Percentiles rank a stretch among this genome's conserved stretches.
Evolutionary conservation across 1,139 yeast species (phyloP).

Genomic region (Meyerozyma carpophila): DNA sequence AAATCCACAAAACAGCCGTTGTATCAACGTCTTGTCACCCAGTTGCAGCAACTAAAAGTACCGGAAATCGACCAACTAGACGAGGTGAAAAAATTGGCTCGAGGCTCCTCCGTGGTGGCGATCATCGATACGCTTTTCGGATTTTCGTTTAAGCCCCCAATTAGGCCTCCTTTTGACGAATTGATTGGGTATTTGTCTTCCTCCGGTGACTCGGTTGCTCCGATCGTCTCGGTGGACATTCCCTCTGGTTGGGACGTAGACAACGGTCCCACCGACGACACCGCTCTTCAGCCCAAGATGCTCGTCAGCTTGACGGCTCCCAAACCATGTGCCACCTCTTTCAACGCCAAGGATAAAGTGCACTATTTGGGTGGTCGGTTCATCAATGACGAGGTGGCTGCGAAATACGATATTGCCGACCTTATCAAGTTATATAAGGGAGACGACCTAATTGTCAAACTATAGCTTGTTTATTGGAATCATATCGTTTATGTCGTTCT

Average conservation of each 20-base stretch:
- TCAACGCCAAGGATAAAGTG: constrained; percentile 23
- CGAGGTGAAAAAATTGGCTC: constrained; percentile 23
- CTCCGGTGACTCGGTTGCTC: constrained; percentile 32
- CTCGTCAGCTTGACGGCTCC: constrained; percentile 90
- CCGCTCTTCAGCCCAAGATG: constrained; percentile 53
- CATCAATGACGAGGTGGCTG: constrained; percentile 59
- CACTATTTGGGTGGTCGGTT: constrained; percentile 94
- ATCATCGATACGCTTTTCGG: constrained; percentile 88
- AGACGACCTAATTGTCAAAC: constrained; percentile 35
- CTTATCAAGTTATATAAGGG: constrained; percentile 25
- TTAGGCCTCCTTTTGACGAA: constrained; percentile 70
- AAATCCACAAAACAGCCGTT: constrained; percentile 40
- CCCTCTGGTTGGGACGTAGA: constrained; percentile 99
- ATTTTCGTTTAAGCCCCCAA: constrained; percentile 86
- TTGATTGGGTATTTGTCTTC: constrained; percentile 45
- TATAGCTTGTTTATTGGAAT: constrained; percentile 8
- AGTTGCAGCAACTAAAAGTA: constrained; percentile 53
- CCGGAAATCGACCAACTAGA: constrained; percentile 34
- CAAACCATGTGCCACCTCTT: constrained; percentile 68
- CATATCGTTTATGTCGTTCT: not conserved
- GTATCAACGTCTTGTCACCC: constrained; percentile 47
- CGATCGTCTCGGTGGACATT: constrained; percentile 78
- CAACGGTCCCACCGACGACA: constrained; percentile 53
- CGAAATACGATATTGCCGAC: constrained; percentile 62
- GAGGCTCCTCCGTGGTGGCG: constrained; percentile 11